Percentiles rank a stretch among this genome's conserved stretches.
Conservation (phyloP, 768 basidiomycete species). For the Xerocomellus chrysenteron region DNA sequence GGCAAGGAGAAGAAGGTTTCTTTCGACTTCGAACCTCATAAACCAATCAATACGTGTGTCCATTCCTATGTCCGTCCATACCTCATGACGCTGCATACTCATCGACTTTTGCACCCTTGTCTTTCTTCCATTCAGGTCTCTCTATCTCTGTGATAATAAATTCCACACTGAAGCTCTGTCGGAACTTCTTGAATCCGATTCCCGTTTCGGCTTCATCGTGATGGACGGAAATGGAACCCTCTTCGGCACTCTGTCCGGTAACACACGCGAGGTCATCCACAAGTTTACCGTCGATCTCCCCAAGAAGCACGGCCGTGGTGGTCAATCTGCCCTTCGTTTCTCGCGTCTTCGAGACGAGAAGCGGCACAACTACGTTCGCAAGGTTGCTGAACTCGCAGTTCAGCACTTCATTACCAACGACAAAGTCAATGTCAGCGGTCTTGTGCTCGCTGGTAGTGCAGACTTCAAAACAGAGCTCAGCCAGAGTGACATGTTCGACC, state of each 20-base stretch:
- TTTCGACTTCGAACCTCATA: constrained; percentile 98
- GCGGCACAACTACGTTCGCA: constrained; percentile 99
- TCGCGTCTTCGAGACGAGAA: constrained; percentile 99
- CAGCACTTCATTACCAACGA: constrained; percentile 98
- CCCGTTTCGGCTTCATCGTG: constrained; percentile 98
- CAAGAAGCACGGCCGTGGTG: constrained; percentile 99
- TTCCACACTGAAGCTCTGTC: constrained; percentile 98
- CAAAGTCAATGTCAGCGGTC: constrained; percentile 95
- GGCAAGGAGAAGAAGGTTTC: constrained; percentile 99
- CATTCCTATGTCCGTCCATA: background rate
- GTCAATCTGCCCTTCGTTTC: constrained; percentile 99
- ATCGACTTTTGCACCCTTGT: background rate
- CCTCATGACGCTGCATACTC: background rate
- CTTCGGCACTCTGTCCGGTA: constrained; percentile 93
- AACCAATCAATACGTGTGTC: constrained; percentile 95
- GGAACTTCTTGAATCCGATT: constrained; percentile 95
- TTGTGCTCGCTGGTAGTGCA: constrained; percentile 95
- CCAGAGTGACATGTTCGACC: constrained; percentile 96
- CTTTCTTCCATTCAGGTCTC: constrained; percentile 54
- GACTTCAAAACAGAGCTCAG: constrained; percentile 99
- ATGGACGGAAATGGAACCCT: constrained; percentile 99
- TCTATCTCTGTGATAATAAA: constrained; percentile 99
- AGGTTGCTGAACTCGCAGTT: constrained; percentile 95
- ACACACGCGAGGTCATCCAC: constrained; percentile 95
- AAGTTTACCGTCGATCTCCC: constrained; percentile 99